Conservation (phyloP, 1,284 basidiomycete species). For the Ceratobasidium sp. region DNA sequence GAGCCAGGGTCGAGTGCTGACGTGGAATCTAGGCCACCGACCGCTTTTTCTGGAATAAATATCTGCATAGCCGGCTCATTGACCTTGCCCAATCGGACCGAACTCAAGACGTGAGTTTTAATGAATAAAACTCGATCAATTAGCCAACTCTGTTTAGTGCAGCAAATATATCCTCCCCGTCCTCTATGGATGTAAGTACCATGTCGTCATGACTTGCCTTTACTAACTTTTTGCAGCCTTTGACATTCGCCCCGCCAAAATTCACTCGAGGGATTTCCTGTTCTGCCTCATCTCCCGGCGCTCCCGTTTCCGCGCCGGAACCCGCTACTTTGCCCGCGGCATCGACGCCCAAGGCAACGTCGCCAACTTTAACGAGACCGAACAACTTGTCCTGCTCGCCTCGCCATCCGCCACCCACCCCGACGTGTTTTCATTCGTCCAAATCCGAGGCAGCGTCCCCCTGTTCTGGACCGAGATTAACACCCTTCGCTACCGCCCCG, state of each 20-base stretch:
- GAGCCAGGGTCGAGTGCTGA: conserved; percentile 37
- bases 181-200: conserved; percentile 82
- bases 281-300: conserved; percentile 86
- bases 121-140: conserved; percentile 7
- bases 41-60: conserved; percentile 99
- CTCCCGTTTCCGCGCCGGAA: conserved; percentile 92
- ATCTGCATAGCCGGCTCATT: conserved; percentile 73
- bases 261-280: conserved; percentile 83
- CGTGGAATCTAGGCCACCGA: conserved; percentile 74
- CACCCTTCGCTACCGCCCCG: conserved; percentile 95
- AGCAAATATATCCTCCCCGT: conserved; percentile 89
- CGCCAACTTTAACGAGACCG: conserved; percentile 94
- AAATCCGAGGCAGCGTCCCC: conserved; percentile 93
- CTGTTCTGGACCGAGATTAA: conserved; percentile 98
- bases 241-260: conserved; percentile 77
- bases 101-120: conserved; percentile 64
- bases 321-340: conserved; percentile 96
- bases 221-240: conserved; percentile 64
- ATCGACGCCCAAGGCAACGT: conserved; percentile 84
- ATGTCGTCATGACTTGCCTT: not conserved
- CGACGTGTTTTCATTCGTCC: conserved; percentile 72
- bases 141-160: conserved; percentile 57
- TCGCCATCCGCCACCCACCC: conserved; percentile 48
- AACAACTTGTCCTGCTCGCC: conserved; percentile 86
- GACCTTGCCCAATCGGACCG: conserved; percentile 60